phyloP scores from a whole-genome alignment of 163 green algal species.

The Scenedesmus sp. region DNA sequence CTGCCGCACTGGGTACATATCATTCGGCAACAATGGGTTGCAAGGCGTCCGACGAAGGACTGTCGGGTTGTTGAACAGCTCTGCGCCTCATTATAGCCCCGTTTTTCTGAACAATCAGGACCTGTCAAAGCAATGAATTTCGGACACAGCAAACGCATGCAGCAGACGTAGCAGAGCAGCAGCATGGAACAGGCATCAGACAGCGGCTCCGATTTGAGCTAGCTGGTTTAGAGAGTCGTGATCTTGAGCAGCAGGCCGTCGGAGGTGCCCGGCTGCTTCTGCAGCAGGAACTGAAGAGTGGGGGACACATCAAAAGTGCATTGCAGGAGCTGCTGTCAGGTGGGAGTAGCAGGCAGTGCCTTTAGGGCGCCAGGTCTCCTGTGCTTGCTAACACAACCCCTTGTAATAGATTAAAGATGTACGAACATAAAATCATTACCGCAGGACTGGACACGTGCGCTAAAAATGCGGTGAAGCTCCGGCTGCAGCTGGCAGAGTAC shows the following conservation, averaged over 20 bases:
- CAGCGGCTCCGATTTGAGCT: slow-evolving; percentile 20
- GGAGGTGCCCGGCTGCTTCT: background rate
- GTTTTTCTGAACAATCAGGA: too few species aligned
- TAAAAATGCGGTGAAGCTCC: slow-evolving; percentile 1
- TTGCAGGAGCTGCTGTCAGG: slow-evolving; percentile 22
- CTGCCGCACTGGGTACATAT: too few species aligned
- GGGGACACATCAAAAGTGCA: background rate
- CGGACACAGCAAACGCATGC: background rate
- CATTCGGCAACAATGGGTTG: background rate
- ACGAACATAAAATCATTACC: background rate
- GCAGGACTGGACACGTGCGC: background rate
- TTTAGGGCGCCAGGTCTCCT: background rate
- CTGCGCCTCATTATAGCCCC: too few species aligned
- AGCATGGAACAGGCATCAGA: background rate
- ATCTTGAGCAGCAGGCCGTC: slow-evolving; percentile 29
- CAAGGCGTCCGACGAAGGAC: background rate
- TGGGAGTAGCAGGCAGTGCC: background rate
- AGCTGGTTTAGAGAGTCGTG: background rate
- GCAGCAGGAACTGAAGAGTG: slow-evolving; percentile 1
- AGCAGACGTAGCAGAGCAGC: background rate
- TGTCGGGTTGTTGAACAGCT: slow-evolving; percentile 14
- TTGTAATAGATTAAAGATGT: too few species aligned
- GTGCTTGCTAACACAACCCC: background rate
- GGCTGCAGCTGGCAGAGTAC: slow-evolving; percentile 46
- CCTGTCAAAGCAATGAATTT: too few species aligned